Evolutionary conservation across 2,329 filamentous ascomycete genomes (phyloP).

Genomic region (Trichoderma sp.): DNA sequence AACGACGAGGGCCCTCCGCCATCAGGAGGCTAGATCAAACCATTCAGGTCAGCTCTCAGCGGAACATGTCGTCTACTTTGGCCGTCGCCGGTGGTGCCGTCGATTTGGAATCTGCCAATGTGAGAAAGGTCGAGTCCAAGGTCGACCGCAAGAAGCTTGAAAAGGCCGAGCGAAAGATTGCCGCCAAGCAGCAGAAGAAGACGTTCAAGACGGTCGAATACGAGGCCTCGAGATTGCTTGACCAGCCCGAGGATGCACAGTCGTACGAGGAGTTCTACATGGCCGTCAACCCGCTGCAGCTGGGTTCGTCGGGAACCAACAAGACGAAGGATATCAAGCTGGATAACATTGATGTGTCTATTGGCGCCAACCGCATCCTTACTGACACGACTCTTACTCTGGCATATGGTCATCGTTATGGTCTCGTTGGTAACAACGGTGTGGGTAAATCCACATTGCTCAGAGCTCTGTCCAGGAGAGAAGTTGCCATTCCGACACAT

Average conservation of each 20-base stretch:
- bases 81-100: conserved; percentile 80
- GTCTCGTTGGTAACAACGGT: conserved; percentile 98
- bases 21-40: conserved; percentile 89
- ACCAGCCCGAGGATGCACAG: conserved; percentile 76
- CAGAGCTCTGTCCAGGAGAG: conserved; percentile 85
- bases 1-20: conserved; percentile 69
- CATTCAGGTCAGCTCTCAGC: conserved; percentile 88
- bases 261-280: conserved; percentile 99
- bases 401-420: conserved; percentile 89
- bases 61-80: conserved; percentile 94
- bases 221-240: conserved; percentile 85
- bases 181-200: conserved; percentile 98
- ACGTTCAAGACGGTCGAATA: conserved; percentile 98
- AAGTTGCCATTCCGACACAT: conserved; percentile 90
- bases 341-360: conserved; percentile 92
- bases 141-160: conserved; percentile 99
- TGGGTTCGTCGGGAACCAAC: conserved; percentile 62
- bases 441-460: conserved; percentile 96
- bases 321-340: conserved; percentile 99
- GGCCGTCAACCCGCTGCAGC: conserved; percentile 93
- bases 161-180: conserved; percentile 96
- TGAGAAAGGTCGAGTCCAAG: conserved; percentile 92
- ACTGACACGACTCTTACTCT: conserved; percentile 87
- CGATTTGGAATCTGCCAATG: conserved; percentile 90
- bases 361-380: conserved; percentile 83